Conservation (phyloP, 2,329 filamentous ascomycete genomes). For the Thielaviopsis ethacetica region DNA sequence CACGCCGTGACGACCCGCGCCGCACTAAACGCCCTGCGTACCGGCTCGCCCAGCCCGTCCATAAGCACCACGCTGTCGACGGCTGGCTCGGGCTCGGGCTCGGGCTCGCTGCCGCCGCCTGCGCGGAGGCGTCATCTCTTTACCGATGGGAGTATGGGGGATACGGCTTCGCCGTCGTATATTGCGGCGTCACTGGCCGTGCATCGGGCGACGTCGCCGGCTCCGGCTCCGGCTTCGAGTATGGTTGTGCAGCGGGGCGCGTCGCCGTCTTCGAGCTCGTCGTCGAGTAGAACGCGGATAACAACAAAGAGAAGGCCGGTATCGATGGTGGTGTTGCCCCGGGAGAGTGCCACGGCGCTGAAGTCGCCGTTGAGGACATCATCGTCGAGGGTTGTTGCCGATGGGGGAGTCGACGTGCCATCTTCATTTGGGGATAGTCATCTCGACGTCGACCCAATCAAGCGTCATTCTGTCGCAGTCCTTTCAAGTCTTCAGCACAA, state of each 20-base stretch:
- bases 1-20: not conserved
- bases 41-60: conserved; percentile 3
- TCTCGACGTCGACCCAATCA: no score
- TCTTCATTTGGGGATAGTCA: no score
- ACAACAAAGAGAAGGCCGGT: conserved; percentile 15
- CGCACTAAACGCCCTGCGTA: not conserved
- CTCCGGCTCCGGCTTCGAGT: not conserved
- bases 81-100: not conserved
- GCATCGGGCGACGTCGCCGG: conserved; percentile 1
- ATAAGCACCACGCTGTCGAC: not conserved
- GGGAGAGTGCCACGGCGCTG: not conserved
- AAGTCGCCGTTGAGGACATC: not conserved
- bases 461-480: no score
- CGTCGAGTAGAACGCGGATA: conserved; percentile 13
- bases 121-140: no score
- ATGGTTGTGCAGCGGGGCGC: not conserved
- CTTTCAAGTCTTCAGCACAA: no score
- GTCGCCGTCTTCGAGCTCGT: conserved; percentile 14
- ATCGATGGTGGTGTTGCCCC: conserved; percentile 15
- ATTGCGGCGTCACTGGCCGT: conserved; percentile 41
- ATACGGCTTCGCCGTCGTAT: conserved; percentile 14
- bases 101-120: no score
- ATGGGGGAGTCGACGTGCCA: no score
- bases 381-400: no score
- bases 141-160: not conserved